These are phyloP conservation scores for Aaosphaeria pasadenensis DNA, from an alignment of 2,329 filamentous ascomycete species.

Conservation along the genomic window DNA sequence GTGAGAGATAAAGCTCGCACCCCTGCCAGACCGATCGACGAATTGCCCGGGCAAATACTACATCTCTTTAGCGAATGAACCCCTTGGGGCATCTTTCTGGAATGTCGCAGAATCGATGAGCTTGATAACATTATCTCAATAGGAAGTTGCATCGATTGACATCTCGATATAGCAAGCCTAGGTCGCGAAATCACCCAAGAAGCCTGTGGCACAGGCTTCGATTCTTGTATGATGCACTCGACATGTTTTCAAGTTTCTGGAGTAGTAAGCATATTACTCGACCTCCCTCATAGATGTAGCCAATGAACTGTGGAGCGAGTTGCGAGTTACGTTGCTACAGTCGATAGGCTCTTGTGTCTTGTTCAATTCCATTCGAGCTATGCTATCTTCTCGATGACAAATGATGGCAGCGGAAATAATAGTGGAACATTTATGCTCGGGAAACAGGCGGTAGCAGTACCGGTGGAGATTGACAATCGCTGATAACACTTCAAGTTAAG, in stretches of 20 bases:
- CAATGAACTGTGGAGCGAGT: constrained; percentile 35
- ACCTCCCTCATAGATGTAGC: constrained; percentile 34
- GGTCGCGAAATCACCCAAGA: constrained; percentile 22
- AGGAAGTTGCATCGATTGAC: constrained; percentile 41
- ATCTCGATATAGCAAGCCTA: constrained; percentile 36
- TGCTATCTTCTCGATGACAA: constrained; percentile 10
- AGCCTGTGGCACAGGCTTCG: constrained; percentile 24
- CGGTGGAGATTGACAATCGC: constrained; percentile 20
- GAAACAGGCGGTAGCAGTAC: constrained; percentile 17
- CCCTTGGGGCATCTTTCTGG: constrained; percentile 10
- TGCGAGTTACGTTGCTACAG: constrained; percentile 17
- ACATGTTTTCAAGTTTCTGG: constrained; percentile 30
- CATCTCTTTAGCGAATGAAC: constrained; percentile 25
- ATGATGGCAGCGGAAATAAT: constrained; percentile 5
- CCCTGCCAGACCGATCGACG: constrained; percentile 29
- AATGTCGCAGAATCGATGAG: constrained; percentile 33
- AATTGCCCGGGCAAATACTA: constrained; percentile 25
- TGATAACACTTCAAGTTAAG: constrained; percentile 23
- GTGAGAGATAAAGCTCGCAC: constrained; percentile 10
- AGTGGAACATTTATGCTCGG: neutral
- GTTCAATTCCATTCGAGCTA: constrained; percentile 10
- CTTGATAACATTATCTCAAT: constrained; percentile 21
- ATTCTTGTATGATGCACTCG: constrained; percentile 22
- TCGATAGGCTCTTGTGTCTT: constrained; percentile 8
- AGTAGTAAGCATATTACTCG: constrained; percentile 37